Evolutionary conservation across 345 rosid species (phyloP).

Genomic region (Acer negundo): DNA sequence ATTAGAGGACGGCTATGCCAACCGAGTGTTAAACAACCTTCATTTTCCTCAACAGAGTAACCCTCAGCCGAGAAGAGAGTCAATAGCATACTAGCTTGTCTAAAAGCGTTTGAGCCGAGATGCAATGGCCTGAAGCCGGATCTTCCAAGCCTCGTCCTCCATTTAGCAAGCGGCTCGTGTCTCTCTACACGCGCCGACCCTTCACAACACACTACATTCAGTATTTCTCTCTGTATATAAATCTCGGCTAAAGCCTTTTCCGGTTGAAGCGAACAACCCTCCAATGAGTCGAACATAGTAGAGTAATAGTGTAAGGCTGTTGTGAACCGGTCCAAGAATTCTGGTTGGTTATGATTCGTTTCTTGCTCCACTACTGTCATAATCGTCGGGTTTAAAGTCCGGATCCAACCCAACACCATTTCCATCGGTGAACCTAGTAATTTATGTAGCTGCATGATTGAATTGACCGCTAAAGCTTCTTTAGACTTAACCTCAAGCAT

Average conservation of each 20-base stretch:
- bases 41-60: slow-evolving; percentile 71
- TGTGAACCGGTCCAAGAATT: slow-evolving; percentile 72
- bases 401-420: slow-evolving; percentile 56
- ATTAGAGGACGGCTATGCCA: slow-evolving; percentile 91
- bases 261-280: slow-evolving; percentile 52
- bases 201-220: slow-evolving; percentile 73
- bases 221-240: slow-evolving; percentile 67
- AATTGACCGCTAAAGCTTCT: slow-evolving; percentile 80
- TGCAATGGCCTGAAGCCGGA: slow-evolving; percentile 65
- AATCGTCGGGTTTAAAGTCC: slow-evolving; percentile 62
- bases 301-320: slow-evolving; percentile 82
- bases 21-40: slow-evolving; percentile 76
- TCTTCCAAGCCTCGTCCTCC: slow-evolving; percentile 54
- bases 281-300: slow-evolving; percentile 83
- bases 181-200: slow-evolving; percentile 74
- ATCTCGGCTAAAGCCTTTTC: slow-evolving; percentile 74
- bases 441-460: slow-evolving; percentile 77
- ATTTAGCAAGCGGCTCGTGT: slow-evolving; percentile 68
- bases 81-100: slow-evolving; percentile 84
- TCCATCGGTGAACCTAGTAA: slow-evolving; percentile 54
- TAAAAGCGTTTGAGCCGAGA: slow-evolving; percentile 83
- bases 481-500: slow-evolving; percentile 70
- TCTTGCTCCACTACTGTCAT: slow-evolving; percentile 84
- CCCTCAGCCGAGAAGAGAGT: slow-evolving; percentile 73
- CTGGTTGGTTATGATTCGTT: slow-evolving; percentile 71